Percentiles rank a stretch among this genome's conserved stretches.
Conservation (phyloP, 306 rosid genomes). For the Fragaria ananassa region DNA sequence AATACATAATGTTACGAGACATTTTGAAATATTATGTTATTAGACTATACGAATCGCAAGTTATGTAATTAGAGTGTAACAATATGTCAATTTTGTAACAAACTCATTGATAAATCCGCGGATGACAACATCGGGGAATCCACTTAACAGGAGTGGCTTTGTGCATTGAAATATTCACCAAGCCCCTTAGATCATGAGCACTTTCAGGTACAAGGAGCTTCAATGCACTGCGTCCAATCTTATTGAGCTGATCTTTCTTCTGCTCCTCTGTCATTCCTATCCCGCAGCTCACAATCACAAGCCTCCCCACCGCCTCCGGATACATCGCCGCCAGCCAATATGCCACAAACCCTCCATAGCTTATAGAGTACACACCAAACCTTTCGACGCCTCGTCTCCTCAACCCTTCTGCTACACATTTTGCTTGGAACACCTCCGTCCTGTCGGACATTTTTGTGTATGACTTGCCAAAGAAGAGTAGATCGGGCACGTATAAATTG, state of each 20-base stretch:
- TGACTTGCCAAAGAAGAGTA: slow-evolving; percentile 42
- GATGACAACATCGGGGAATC: slow-evolving; percentile 35
- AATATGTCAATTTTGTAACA: background rate
- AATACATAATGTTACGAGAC: background rate
- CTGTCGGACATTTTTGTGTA: slow-evolving; percentile 25
- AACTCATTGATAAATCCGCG: slow-evolving; percentile 15
- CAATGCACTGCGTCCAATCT: slow-evolving; percentile 29
- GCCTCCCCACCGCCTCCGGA: slow-evolving; percentile 31
- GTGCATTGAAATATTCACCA: slow-evolving; percentile 19
- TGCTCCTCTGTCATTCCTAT: slow-evolving; percentile 35
- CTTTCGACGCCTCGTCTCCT: slow-evolving; percentile 25
- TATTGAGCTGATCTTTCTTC: slow-evolving; percentile 25
- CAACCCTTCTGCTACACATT: slow-evolving; percentile 33
- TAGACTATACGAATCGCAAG: background rate
- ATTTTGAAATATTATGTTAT: background rate
- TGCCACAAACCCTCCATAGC: slow-evolving; percentile 45
- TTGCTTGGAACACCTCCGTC: slow-evolving; percentile 36
- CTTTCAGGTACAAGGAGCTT: slow-evolving; percentile 37
- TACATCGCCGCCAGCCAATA: slow-evolving; percentile 41
- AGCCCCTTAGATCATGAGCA: slow-evolving; percentile 26
- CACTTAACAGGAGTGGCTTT: slow-evolving; percentile 20
- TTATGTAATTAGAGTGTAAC: background rate
- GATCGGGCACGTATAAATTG: slow-evolving; percentile 31
- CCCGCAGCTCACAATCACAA: slow-evolving; percentile 46
- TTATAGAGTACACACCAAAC: slow-evolving; percentile 33